Conservation (phyloP, 768 basidiomycete species). For the Russula brevipes region DNA sequence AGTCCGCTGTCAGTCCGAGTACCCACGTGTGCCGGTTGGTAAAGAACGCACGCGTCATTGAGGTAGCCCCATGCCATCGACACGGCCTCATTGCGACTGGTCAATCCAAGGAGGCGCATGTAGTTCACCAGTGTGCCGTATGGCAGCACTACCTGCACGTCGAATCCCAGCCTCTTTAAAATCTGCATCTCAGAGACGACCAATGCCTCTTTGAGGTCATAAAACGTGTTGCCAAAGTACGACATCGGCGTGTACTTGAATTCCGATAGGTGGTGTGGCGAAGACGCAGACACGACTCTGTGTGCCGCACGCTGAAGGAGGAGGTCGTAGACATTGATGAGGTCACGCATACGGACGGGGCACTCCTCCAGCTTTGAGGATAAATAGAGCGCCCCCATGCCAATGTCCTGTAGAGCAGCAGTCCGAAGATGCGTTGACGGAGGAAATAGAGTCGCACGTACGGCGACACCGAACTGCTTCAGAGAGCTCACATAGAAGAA, state of each 20-base stretch:
- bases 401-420: conserved; percentile 55
- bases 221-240: conserved; percentile 84
- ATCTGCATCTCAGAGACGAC: conserved; percentile 98
- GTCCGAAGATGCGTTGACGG: not conserved
- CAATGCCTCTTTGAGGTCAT: conserved; percentile 90
- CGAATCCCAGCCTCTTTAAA: conserved; percentile 91
- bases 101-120: conserved; percentile 82
- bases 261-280: conserved; percentile 27
- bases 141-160: conserved; percentile 87
- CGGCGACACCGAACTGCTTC: conserved; percentile 91
- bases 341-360: conserved; percentile 84
- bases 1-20: conserved; percentile 1
- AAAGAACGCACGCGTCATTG: conserved; percentile 80
- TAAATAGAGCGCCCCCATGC: conserved; percentile 83
- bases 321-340: conserved; percentile 91
- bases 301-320: conserved; percentile 72
- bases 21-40: not conserved
- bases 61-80: conserved; percentile 88
- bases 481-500: conserved; percentile 96
- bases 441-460: conserved; percentile 38
- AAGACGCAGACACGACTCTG: conserved; percentile 37
- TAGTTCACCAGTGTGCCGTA: conserved; percentile 96
- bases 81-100: conserved; percentile 62
- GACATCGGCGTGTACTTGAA: conserved; percentile 80
- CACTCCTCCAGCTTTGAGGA: conserved; percentile 92